These are phyloP conservation scores for Penicillium janthinellum DNA, from an alignment of 2,329 filamentous ascomycete genomes.

Conservation along the genomic window DNA sequence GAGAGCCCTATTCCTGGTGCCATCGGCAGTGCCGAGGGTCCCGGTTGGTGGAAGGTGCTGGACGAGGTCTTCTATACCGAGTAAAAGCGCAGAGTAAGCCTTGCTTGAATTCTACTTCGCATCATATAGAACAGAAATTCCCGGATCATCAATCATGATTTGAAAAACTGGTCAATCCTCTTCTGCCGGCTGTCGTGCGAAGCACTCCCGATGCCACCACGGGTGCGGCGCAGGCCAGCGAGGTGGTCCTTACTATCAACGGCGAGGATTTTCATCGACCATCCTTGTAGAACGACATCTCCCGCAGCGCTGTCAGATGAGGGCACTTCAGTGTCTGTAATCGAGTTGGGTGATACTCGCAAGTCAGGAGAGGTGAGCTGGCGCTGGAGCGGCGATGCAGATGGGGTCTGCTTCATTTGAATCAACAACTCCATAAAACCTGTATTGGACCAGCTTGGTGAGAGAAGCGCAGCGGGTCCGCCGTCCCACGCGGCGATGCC, in stretches of 20 bases:
- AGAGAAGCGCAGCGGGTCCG: constrained; percentile 49
- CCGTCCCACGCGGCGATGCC: constrained; percentile 19
- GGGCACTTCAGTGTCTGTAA: neutral
- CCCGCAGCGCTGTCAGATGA: neutral
- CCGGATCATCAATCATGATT: neutral
- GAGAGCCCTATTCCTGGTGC: constrained; percentile 38
- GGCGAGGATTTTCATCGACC: constrained; percentile 56
- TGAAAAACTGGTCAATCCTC: constrained; percentile 75
- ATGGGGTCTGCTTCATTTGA: constrained; percentile 5
- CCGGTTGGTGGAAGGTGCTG: constrained; percentile 40
- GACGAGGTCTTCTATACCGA: constrained; percentile 41
- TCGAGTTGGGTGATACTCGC: neutral
- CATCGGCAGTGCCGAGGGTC: constrained; percentile 36
- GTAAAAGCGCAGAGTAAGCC: constrained; percentile 6
- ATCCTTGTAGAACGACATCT: constrained; percentile 33
- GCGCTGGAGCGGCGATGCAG: neutral
- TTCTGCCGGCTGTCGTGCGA: constrained; percentile 74
- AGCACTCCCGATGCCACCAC: constrained; percentile 79
- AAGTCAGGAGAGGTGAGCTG: neutral
- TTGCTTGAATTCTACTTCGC: neutral
- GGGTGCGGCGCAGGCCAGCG: constrained; percentile 71
- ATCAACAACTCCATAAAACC: constrained; percentile 59
- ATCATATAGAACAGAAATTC: neutral
- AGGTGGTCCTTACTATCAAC: constrained; percentile 76
- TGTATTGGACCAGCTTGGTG: constrained; percentile 66